Evolutionary conservation across 164 flowering plant genomes (phyloP).

Genomic region (Magnolia changhungtana): DNA sequence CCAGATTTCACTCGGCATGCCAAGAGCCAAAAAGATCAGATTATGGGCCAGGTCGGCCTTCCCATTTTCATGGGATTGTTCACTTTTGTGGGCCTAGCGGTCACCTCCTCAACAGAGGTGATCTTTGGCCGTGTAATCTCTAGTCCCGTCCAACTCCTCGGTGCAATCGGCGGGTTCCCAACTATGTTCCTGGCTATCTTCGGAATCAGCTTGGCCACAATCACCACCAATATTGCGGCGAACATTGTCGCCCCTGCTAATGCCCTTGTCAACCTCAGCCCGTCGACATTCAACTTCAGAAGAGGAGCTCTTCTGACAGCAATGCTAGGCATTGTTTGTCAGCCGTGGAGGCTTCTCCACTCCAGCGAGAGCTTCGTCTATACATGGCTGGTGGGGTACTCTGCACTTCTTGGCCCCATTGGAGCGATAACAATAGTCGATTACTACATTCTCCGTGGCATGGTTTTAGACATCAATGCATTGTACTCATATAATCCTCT

Average conservation of each 20-base stretch:
- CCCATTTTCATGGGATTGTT: conserved; percentile 88
- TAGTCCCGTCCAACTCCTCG: conserved; percentile 75
- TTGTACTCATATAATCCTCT: conserved; percentile 52
- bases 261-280: conserved; percentile 80
- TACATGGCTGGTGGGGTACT: conserved; percentile 90
- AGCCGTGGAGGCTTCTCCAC: conserved; percentile 84
- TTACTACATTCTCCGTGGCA: conserved; percentile 57
- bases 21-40: conserved; percentile 68
- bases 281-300: conserved; percentile 63
- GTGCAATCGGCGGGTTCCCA: conserved; percentile 45
- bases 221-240: conserved; percentile 90
- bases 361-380: conserved; percentile 89
- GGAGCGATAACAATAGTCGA: conserved; percentile 72
- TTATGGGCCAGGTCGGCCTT: conserved; percentile 75
- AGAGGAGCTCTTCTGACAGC: conserved; percentile 78
- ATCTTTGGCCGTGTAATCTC: conserved; percentile 78
- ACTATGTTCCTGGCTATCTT: conserved; percentile 57
- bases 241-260: conserved; percentile 95
- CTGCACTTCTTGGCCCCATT: conserved; percentile 88
- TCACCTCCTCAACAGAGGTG: conserved; percentile 69
- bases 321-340: conserved; percentile 68
- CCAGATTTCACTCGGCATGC: conserved; percentile 90
- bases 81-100: conserved; percentile 90
- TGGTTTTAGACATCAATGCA: conserved; percentile 41
- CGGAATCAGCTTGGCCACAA: conserved; percentile 73